A percentile compares a stretch with the other conserved stretches of the same genome.
These are phyloP conservation scores for Hypoxylon sp. DNA, from an alignment of 2,329 filamentous ascomycete species.

Conservation along the genomic window DNA sequence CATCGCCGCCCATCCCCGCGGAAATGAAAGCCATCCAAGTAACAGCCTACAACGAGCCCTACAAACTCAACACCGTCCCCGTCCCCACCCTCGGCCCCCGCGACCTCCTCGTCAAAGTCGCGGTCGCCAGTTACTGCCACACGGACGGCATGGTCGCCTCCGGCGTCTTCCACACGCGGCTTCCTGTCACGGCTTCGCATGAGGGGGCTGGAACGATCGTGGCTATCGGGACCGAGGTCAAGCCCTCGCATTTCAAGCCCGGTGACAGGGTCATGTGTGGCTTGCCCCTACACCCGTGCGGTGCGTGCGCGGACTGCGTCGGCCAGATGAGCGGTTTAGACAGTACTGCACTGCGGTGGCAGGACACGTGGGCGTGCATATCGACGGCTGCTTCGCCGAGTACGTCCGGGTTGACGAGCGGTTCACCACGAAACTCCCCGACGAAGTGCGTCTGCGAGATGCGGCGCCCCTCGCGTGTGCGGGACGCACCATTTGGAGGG, in stretches of 20 bases:
- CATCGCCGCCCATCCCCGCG: slow-evolving; percentile 38
- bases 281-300: slow-evolving; percentile 67
- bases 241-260: slow-evolving; percentile 56
- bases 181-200: slow-evolving; percentile 70
- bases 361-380: slow-evolving; percentile 65
- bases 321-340: slow-evolving; percentile 51
- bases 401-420: slow-evolving; percentile 67
- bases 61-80: slow-evolving; percentile 65
- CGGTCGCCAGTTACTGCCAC: slow-evolving; percentile 73
- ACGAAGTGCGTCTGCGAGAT: slow-evolving; percentile 63
- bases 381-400: slow-evolving; percentile 70
- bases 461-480: slow-evolving; percentile 72
- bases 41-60: slow-evolving; percentile 67
- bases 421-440: slow-evolving; percentile 63
- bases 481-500: slow-evolving; percentile 66
- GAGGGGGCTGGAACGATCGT: slow-evolving; percentile 71
- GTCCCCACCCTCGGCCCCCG: slow-evolving; percentile 64
- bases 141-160: slow-evolving; percentile 70
- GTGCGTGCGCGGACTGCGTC: slow-evolving; percentile 66
- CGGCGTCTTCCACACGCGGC: slow-evolving; percentile 63
- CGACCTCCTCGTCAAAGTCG: slow-evolving; percentile 73
- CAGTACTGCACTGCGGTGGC: slow-evolving; percentile 67
- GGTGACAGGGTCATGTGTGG: slow-evolving; percentile 72
- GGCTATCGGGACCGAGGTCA: slow-evolving; percentile 60
- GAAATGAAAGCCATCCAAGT: slow-evolving; percentile 55